Evolutionary conservation across 768 basidiomycete genomes (phyloP).

Genomic region (Scleroderma citrinum): DNA sequence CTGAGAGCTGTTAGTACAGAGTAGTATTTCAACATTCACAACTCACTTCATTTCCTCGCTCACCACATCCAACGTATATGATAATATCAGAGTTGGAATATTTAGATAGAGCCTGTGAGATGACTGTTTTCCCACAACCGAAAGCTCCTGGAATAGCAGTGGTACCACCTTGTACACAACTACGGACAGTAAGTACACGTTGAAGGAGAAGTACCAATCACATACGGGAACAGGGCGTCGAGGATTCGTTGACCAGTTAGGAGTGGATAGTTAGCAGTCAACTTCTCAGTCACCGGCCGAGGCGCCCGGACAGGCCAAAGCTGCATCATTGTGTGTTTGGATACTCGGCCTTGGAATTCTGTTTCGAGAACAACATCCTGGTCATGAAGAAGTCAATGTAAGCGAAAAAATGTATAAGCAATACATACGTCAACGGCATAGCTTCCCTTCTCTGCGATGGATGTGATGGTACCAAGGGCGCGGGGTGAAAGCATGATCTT

Average conservation of each 20-base stretch:
- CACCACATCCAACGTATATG: constrained; percentile 97
- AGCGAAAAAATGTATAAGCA: not conserved
- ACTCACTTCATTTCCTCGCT: constrained; percentile 91
- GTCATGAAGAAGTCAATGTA: constrained; percentile 1
- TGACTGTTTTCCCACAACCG: constrained; percentile 98
- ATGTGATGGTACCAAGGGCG: constrained; percentile 90
- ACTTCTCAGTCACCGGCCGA: constrained; percentile 91
- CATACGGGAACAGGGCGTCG: constrained; percentile 93
- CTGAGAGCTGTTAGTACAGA: constrained; percentile 31
- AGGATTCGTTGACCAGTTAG: constrained; percentile 96
- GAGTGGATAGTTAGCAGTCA: constrained; percentile 86
- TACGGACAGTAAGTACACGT: constrained; percentile 17
- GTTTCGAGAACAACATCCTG: constrained; percentile 96
- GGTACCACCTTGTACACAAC: constrained; percentile 95
- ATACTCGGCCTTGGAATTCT: constrained; percentile 92
- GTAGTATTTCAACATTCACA: constrained; percentile 34
- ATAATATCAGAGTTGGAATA: constrained; percentile 99
- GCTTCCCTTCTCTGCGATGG: constrained; percentile 89
- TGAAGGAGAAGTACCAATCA: constrained; percentile 4
- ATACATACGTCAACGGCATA: constrained; percentile 80
- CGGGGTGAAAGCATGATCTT: constrained; percentile 96
- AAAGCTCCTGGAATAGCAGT: constrained; percentile 99
- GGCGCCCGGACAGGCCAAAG: constrained; percentile 99
- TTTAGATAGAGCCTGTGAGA: constrained; percentile 96
- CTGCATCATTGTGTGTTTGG: constrained; percentile 95